phyloP scores from a whole-genome alignment of 2,329 filamentous ascomycete species.

The Penicillium italicum region DNA sequence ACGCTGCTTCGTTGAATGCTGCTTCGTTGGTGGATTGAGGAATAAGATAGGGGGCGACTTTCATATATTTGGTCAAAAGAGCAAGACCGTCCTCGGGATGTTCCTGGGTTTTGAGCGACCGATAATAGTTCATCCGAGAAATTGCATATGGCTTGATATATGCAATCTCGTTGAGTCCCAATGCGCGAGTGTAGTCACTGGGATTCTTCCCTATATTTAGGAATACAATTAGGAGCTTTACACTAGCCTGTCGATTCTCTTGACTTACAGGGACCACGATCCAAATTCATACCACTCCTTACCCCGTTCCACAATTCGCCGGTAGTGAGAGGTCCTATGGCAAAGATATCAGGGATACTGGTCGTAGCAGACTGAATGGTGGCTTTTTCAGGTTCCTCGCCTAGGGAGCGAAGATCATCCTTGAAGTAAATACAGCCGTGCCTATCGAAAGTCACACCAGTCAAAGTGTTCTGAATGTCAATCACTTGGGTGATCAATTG shows the following conservation, averaged over 20 bases:
- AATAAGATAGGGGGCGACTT: conserved; percentile 21
- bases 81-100: conserved; percentile 21
- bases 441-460: conserved; percentile 20
- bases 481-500: conserved; percentile 26
- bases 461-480: conserved; percentile 27
- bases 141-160: conserved; percentile 24
- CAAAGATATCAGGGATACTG: conserved; percentile 13
- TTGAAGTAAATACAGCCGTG: conserved; percentile 30
- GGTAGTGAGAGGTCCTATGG: conserved; percentile 24
- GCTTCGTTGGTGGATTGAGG: conserved; percentile 10
- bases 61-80: conserved; percentile 27
- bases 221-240: background rate
- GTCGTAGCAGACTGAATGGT: background rate
- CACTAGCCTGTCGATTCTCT: background rate
- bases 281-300: conserved; percentile 24
- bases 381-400: conserved; percentile 13
- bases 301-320: conserved; percentile 20
- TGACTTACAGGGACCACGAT: conserved; percentile 31
- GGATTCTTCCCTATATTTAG: conserved; percentile 15
- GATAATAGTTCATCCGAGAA: conserved; percentile 28
- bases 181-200: conserved; percentile 21
- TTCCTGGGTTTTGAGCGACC: conserved; percentile 19
- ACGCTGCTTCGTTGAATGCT: background rate
- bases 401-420: conserved; percentile 19
- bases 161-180: conserved; percentile 26